Base-by-base conservation (phyloP, 2,329 filamentous ascomycete species). In the Drechslera avenae region DNA sequence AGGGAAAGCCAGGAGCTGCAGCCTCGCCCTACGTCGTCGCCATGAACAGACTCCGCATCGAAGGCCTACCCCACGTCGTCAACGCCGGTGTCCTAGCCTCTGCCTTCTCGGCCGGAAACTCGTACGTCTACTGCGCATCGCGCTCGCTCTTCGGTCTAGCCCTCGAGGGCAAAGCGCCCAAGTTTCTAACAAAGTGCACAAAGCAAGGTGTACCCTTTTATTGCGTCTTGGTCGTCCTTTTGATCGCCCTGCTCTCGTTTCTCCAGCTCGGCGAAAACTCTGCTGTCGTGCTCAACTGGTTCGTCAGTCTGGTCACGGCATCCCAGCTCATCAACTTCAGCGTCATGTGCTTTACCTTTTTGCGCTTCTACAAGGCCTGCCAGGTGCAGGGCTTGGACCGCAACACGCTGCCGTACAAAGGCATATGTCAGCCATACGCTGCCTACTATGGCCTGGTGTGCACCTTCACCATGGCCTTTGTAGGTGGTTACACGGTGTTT, bases 401-500 rank as follows among this genome's bases (percentile, higher is more conserved):
- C 5, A 79, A 85, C 31, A 80, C 79, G 0, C 74, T 93, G n/a
- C 88, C 88, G 0, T 91, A 90, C 75, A 85, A 81, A 57, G 85
- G 85, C 1, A 80, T 79, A 55, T 79, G 83, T 35, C 88, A 91
- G 75, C 90, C 90, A 2, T 92, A 86, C 61, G 80, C 83, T 0
- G 88, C 89, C 0, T 92, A 83, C 66, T 84, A 86, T 40, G 86
- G 84, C 0, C 73, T 90, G 5, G 68, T 76, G 0, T 84, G 82
- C 19, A 88, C 85, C 1, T 82, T 83, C 40, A 71, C 88, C 56
- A 91, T 93, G 86, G 82, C 86, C 0, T 85, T 92, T 60, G 84
- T 91, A 1, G 84, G 87, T 7, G 89, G 89, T 0, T 93, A 91
- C 56, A 81, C 86, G 0, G 87, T 92, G 1, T 94, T 93, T 63